A percentile compares a stretch with the other conserved stretches of the same genome.
Conservation (phyloP, 2,329 filamentous ascomycete species). For the Colletotrichum nymphaeae region DNA sequence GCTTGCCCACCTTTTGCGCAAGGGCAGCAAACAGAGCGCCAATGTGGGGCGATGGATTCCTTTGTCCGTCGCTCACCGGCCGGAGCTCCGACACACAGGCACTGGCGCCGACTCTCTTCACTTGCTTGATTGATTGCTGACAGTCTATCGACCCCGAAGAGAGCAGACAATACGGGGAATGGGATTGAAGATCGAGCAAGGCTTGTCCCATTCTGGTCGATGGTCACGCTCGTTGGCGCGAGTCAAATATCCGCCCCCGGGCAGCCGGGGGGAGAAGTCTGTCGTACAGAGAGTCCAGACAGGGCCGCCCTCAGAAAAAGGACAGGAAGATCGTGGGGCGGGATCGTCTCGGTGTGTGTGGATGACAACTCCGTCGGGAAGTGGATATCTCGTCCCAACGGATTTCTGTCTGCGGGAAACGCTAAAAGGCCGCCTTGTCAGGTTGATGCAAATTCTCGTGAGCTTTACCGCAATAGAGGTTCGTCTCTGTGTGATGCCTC, state of each 20-base stretch:
- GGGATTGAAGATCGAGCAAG: neutral
- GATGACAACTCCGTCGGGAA: neutral
- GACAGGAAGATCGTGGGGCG: neutral
- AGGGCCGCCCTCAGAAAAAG: neutral
- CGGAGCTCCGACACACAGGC: conserved; percentile 25
- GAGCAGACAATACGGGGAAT: neutral
- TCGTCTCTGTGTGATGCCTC: neutral
- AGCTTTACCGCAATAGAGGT: neutral
- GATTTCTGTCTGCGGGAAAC: neutral
- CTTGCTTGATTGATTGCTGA: neutral
- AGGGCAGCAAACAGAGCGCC: conserved; percentile 4
- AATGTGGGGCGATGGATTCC: conserved; percentile 19
- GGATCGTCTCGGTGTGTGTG: neutral
- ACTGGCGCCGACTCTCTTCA: neutral
- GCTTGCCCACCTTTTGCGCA: neutral
- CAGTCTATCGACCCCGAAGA: neutral
- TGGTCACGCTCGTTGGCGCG: neutral
- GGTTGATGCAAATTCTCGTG: neutral
- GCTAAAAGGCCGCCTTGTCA: neutral
- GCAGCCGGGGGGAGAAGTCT: neutral
- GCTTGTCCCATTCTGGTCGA: neutral
- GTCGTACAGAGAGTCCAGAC: neutral
- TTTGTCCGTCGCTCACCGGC: conserved; percentile 29
- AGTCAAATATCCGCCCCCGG: neutral
- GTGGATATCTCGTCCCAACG: neutral